Evolutionary conservation across 2,329 filamentous ascomycete species (phyloP), one percentile per base, ranked within the genome.

Genomic region (Cucurbitaria berberidis): DNA sequence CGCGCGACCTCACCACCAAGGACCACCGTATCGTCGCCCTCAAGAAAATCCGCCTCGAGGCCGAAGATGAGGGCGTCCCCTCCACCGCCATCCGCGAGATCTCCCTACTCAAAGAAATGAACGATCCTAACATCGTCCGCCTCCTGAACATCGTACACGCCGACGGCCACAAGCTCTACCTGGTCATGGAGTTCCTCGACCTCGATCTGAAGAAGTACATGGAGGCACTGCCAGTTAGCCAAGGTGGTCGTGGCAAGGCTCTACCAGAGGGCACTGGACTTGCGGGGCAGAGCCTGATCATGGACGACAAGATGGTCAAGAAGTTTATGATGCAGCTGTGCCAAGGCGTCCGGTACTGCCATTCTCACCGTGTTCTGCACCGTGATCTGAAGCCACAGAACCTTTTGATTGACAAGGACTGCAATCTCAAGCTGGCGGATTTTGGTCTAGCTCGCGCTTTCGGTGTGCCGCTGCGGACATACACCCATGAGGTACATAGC

Each of bases 121-220:
- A 89, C 73, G 89, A 96, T 75, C 88, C 89, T 57, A 96, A 93
- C 77, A 95, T 96, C 68, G 90, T 96, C 55, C 86, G 87, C 60
- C 85, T 96, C 38, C 78, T 93, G 71, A 96, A 96, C 80, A 96
- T 96, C 63, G 91, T 96, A 46, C 92, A 96, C 76, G 91, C 92
- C 70, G 93, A 96, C 74, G 91, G 92, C 51, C 91, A 96, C 80
- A 96, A 96, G 80, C 86, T 96, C 45, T 96, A 96, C 77, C 88
- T 96, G 42, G 92, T 96, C 64, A 90, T 93, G 61, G 92, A 96
- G 75, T 96, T 90, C 77, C 88, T 96, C 63, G 92, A 96, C 70
- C 83, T 93, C 52, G 92, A 96, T 69, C 81, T 96, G 66, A 96
- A 96, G 81, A 96, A 96, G 77, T 96, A 96, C 77, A 96, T 96